Evolutionary conservation across 2,329 filamentous ascomycete species (phyloP).

Genomic region (Zasmidium angulare): DNA sequence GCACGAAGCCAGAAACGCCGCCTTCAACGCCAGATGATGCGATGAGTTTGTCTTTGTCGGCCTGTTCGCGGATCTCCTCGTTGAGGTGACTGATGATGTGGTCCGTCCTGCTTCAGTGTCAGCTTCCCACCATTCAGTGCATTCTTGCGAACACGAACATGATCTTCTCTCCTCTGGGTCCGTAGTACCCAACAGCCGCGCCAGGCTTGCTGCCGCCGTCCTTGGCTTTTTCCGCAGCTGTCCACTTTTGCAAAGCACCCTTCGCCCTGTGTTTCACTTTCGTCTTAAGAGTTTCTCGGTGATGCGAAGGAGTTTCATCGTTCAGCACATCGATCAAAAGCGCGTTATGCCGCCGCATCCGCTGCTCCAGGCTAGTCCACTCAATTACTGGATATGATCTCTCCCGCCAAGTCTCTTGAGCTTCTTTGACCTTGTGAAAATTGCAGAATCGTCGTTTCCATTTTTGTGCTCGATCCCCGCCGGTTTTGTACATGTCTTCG

Average conservation of each 20-base stretch:
- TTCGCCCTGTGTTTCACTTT: conserved; percentile 20
- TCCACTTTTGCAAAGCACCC: not conserved
- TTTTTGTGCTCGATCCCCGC: conserved; percentile 28
- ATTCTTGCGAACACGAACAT: conserved; percentile 27
- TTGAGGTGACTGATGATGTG: conserved; percentile 33
- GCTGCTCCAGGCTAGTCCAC: conserved; percentile 28
- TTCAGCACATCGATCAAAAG: conserved; percentile 29
- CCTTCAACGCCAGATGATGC: conserved; percentile 32
- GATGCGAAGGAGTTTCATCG: conserved; percentile 23
- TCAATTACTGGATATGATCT: conserved; percentile 36
- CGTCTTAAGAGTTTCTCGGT: conserved; percentile 27
- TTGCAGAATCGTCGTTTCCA: conserved; percentile 37
- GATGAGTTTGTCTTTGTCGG: conserved; percentile 33
- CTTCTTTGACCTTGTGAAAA: conserved; percentile 30
- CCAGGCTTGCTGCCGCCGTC: conserved; percentile 11
- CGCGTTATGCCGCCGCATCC: conserved; percentile 29
- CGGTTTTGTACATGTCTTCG: conserved; percentile 24
- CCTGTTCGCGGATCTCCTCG: conserved; percentile 28
- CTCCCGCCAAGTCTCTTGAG: conserved; percentile 30
- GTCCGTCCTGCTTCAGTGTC: conserved; percentile 27
- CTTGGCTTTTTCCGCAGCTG: not conserved
- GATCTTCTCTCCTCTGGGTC: conserved; percentile 34
- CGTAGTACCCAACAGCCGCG: conserved; percentile 36
- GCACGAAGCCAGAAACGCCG: conserved; percentile 37
- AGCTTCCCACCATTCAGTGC: not conserved